Base-by-base conservation (phyloP, 805 yeast genomes). In the Wickerhamiella dianesei region DNA sequence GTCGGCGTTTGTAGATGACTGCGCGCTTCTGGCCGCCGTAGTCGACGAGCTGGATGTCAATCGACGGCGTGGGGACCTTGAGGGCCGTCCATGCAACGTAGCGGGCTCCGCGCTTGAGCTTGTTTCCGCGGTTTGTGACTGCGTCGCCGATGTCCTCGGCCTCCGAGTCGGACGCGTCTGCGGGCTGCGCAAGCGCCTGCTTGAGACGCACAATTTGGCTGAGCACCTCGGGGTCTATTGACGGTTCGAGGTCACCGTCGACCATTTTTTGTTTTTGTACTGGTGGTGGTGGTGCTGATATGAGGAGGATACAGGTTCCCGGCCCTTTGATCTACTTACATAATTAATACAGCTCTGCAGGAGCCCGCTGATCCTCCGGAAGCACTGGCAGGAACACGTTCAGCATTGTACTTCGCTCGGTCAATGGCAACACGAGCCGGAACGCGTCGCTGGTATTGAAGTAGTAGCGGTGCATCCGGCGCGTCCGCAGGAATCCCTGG, bases 401-500 rank as follows among this genome's bases (percentile, higher is more conserved):
- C 48, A 62, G 50, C 18, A 45, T 49, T 17, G 74, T 63, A 35
- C 82, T 69, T 48, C 69, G 76, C 20, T 75, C 77, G 2, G 82
- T 77, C 16, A 92, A 59, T 2, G 97, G 97, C 40, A 92, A 62
- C 5, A 89, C 80, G 56, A 92, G 69, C 53, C 96, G 73, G 61
- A 72, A 89, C 0, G 98, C 97, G 65, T 92, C 98, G 59, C 83
- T 94, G 53, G 89, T 83, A 61, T 88, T 89, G 57, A 89, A 63
- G 60, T 92, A 92, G 68, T 92, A 92, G 45, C 95, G 70, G 59
- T 78, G 82, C 60, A 89, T 72, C 48, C 97, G 69, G 56, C 85
- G 82, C 44, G 77, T 71, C 44, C 85, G 67, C 37, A 85, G 58
- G 58, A 85, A 85, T 1, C 94, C 94, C 68, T 83, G 69, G 50